Conservation (phyloP, 768 basidiomycete species). For the Dictyophora rubrovolvata region DNA sequence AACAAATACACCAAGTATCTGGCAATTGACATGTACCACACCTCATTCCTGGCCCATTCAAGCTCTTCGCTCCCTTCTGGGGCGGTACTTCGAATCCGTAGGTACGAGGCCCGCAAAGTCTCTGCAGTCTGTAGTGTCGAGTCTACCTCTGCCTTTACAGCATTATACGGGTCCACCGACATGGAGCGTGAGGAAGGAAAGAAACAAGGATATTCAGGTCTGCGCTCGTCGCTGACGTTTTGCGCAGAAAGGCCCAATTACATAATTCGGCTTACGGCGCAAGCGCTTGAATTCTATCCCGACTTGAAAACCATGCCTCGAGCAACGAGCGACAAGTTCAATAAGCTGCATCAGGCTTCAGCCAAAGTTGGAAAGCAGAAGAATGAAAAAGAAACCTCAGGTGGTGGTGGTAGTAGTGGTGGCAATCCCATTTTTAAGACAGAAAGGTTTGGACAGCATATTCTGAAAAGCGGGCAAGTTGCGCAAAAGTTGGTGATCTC, state of each 20-base stretch:
- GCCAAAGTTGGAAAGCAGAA: constrained; percentile 42
- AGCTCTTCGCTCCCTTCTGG: constrained; percentile 70
- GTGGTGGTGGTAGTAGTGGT: constrained; percentile 15
- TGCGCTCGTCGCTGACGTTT: background rate
- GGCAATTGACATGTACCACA: constrained; percentile 20
- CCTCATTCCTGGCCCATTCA: constrained; percentile 70
- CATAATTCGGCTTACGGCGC: background rate
- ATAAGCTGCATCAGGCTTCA: constrained; percentile 54
- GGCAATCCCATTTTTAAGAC: constrained; percentile 92
- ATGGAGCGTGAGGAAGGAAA: background rate
- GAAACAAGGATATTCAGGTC: background rate
- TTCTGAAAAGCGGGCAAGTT: constrained; percentile 86
- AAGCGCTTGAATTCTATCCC: background rate
- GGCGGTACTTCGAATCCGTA: constrained; percentile 69
- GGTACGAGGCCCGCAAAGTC: constrained; percentile 63
- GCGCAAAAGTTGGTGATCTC: constrained; percentile 67
- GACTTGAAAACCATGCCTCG: constrained; percentile 48
- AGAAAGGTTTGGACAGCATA: constrained; percentile 93
- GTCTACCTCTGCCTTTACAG: constrained; percentile 76
- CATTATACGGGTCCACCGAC: constrained; percentile 68
- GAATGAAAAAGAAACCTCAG: constrained; percentile 27
- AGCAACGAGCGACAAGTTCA: constrained; percentile 67
- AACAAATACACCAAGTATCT: background rate
- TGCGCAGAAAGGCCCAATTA: background rate
- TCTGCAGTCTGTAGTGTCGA: constrained; percentile 58